Percentiles rank a stretch among this genome's conserved stretches.
phyloP scores from a whole-genome alignment of 1,139 yeast genomes.

The Protomyces inouyei region DNA sequence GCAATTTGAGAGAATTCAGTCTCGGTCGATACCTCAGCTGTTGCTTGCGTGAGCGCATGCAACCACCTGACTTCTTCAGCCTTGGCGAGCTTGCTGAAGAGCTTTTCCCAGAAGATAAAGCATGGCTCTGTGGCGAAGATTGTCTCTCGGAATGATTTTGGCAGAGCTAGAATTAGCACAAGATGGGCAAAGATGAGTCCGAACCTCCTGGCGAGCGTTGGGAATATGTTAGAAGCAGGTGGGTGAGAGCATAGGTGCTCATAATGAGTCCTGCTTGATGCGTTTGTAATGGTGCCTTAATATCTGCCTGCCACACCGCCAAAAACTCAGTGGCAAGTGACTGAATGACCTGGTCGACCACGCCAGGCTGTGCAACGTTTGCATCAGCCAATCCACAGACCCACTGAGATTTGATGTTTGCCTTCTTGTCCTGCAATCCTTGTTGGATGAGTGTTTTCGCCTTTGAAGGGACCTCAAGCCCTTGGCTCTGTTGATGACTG shows the following conservation, averaged over 20 bases:
- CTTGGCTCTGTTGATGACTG: constrained; percentile 31
- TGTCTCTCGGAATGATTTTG: neutral
- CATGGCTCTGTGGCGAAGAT: constrained; percentile 35
- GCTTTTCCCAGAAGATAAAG: constrained; percentile 47
- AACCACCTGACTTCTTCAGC: constrained; percentile 22
- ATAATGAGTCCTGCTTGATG: constrained; percentile 38
- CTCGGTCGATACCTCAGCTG: neutral
- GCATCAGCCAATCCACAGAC: constrained; percentile 37
- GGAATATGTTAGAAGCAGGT: constrained; percentile 35
- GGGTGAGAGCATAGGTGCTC: constrained; percentile 38
- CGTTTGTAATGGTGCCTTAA: constrained; percentile 29
- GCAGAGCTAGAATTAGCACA: neutral
- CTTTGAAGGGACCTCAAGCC: constrained; percentile 33
- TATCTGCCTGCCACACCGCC: constrained; percentile 7
- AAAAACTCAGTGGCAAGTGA: constrained; percentile 31
- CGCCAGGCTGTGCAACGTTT: constrained; percentile 39
- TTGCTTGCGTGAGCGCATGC: constrained; percentile 3
- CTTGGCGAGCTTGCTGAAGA: constrained; percentile 47
- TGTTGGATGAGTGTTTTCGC: constrained; percentile 42
- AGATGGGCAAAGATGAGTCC: constrained; percentile 35
- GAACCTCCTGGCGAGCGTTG: constrained; percentile 38
- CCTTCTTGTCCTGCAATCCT: constrained; percentile 65
- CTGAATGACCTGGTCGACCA: neutral
- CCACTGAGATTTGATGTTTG: constrained; percentile 66
- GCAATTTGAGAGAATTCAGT: neutral